Conservation (phyloP, 2,329 filamentous ascomycete genomes). For the Fusarium cicatricum region DNA sequence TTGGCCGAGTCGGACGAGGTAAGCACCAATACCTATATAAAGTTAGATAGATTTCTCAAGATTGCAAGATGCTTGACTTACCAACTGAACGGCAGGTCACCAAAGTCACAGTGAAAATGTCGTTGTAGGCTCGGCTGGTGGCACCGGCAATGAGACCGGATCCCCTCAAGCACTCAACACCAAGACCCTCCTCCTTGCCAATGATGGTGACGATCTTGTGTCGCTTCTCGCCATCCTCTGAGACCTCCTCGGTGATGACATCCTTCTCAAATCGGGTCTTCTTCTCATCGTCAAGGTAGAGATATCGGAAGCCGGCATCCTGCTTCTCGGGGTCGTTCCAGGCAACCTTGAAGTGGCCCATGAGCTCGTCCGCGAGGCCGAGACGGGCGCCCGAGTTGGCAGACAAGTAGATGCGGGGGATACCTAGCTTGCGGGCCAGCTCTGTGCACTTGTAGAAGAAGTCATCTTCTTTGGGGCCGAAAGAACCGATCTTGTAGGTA, state of each 20-base stretch:
- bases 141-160: constrained; percentile 98
- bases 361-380: constrained; percentile 94
- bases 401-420: constrained; percentile 96
- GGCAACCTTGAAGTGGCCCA: constrained; percentile 95
- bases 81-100: constrained; percentile 98
- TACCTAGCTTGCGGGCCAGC: constrained; percentile 89
- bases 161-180: constrained; percentile 95
- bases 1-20: constrained; percentile 97
- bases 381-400: constrained; percentile 99
- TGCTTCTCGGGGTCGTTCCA: constrained; percentile 89
- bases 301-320: constrained; percentile 93
- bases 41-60: constrained; percentile 44
- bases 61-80: constrained; percentile 50
- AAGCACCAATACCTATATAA: constrained; percentile 84
- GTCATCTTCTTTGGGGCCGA: constrained; percentile 93
- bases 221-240: constrained; percentile 86
- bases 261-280: constrained; percentile 85
- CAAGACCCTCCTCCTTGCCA: constrained; percentile 92
- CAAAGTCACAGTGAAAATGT: constrained; percentile 97
- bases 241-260: constrained; percentile 81
- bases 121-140: constrained; percentile 95
- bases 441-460: constrained; percentile 99
- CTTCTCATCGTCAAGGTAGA: constrained; percentile 87
- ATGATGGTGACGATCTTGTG: constrained; percentile 95
- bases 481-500: constrained; percentile 98